These are phyloP conservation scores for Hibiscus mutabilis DNA, from an alignment of 345 rosid species.

Conservation along the genomic window DNA sequence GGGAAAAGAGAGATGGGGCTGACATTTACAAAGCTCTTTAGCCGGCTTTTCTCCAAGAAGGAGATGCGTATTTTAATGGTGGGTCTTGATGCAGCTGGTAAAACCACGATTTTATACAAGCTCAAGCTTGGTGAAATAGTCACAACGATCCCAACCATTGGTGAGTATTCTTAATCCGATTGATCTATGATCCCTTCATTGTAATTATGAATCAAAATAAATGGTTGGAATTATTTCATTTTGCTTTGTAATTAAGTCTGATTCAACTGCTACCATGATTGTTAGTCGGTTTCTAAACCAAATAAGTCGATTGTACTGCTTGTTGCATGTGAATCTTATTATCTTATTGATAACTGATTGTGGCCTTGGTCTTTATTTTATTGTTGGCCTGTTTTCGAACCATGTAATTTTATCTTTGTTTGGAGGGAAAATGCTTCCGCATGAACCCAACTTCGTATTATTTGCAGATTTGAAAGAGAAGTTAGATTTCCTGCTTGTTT, in stretches of 20 bases:
- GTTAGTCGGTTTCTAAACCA: neutral
- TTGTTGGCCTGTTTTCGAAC: neutral
- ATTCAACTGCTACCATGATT: neutral
- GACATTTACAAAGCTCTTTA: conserved; percentile 56
- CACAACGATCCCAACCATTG: conserved; percentile 76
- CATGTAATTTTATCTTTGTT: neutral
- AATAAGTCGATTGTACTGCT: neutral
- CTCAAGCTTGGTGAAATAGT: conserved; percentile 83
- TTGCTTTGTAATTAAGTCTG: neutral
- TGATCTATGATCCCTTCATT: neutral
- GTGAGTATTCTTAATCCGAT: conserved; percentile 26
- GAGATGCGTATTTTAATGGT: conserved; percentile 87
- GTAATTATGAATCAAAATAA: neutral
- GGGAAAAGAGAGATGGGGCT: conserved; percentile 41
- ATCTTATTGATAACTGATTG: neutral
- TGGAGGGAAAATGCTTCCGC: neutral
- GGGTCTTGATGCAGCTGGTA: conserved; percentile 87
- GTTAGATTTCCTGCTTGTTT: neutral
- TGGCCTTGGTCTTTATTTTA: neutral
- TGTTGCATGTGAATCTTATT: neutral
- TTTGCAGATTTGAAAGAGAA: neutral
- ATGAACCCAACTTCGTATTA: neutral
- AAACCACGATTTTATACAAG: conserved; percentile 80
- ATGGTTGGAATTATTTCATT: neutral
- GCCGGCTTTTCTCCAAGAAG: conserved; percentile 50